Percentiles rank a stretch among this genome's conserved stretches.
phyloP scores from a whole-genome alignment of 768 basidiomycete species.

The Trametes villosa region DNA sequence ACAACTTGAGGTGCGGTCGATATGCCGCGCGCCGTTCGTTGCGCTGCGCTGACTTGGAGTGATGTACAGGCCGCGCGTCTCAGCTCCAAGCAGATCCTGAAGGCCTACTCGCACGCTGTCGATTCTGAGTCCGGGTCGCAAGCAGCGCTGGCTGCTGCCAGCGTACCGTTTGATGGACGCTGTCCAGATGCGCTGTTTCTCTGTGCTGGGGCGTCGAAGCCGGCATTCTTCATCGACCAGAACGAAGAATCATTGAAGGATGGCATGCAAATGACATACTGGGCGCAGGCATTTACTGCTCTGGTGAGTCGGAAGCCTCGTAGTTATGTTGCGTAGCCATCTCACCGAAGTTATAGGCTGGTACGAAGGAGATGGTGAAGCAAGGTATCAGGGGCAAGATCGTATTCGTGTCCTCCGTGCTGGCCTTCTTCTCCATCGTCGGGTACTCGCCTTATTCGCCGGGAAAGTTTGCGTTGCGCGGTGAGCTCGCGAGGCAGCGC shows the following conservation, averaged over 20 bases:
- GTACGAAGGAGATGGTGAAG: slow-evolving; percentile 64
- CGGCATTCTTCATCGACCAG: slow-evolving; percentile 78
- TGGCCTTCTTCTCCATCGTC: slow-evolving; percentile 75
- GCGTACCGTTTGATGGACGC: slow-evolving; percentile 53
- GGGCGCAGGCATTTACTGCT: slow-evolving; percentile 56
- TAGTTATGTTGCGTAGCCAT: neutral
- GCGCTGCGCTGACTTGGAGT: neutral
- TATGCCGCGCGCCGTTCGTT: neutral
- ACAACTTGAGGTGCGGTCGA: slow-evolving; percentile 59
- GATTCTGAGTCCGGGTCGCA: slow-evolving; percentile 54
- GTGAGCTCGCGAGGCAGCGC: slow-evolving; percentile 51
- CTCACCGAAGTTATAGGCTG: slow-evolving; percentile 51
- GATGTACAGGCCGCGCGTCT: slow-evolving; percentile 41
- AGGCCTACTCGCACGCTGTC: slow-evolving; percentile 70
- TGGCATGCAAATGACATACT: slow-evolving; percentile 63
- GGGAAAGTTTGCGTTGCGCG: slow-evolving; percentile 84
- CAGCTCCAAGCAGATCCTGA: slow-evolving; percentile 62
- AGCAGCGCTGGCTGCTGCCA: slow-evolving; percentile 66
- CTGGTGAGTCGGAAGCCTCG: slow-evolving; percentile 43
- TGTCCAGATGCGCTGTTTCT: slow-evolving; percentile 79
- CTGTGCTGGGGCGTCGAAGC: slow-evolving; percentile 76
- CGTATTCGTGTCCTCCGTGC: slow-evolving; percentile 72
- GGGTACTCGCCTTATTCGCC: slow-evolving; percentile 84
- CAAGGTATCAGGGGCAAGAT: slow-evolving; percentile 65
- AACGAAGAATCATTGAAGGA: slow-evolving; percentile 56